phyloP scores from a whole-genome alignment of 768 basidiomycete genomes.

The Pulveroboletus sp. region DNA sequence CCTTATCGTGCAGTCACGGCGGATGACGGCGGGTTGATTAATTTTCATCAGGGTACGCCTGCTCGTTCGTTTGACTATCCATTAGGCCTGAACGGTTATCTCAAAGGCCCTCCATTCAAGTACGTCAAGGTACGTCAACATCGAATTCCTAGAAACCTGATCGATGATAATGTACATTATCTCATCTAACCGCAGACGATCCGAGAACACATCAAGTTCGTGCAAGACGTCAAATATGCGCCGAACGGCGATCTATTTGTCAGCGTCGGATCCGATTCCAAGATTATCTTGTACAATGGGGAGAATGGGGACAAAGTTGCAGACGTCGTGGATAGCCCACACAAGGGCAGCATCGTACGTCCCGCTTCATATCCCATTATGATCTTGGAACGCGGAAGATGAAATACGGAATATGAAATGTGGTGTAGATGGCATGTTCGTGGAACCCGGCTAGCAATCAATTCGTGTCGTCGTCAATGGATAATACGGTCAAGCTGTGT shows the following conservation, averaged over 20 bases:
- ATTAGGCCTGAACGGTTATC: background rate
- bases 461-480: conserved; percentile 79
- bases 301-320: conserved; percentile 74
- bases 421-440: conserved; percentile 58
- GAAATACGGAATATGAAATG: background rate
- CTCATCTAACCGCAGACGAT: conserved; percentile 50
- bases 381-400: background rate
- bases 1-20: conserved; percentile 91
- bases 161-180: background rate
- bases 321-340: conserved; percentile 63
- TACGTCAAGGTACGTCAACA: conserved; percentile 61
- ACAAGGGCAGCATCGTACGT: conserved; percentile 74
- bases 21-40: conserved; percentile 74
- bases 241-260: conserved; percentile 79
- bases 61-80: background rate
- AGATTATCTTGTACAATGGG: conserved; percentile 86
- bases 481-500: conserved; percentile 88
- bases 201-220: conserved; percentile 85
- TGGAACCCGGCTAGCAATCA: conserved; percentile 76
- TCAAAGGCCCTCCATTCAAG: conserved; percentile 76
- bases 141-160: background rate
- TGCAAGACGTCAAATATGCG: conserved; percentile 84
- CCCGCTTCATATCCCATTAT: background rate
- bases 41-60: conserved; percentile 70
- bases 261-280: conserved; percentile 85